phyloP scores from a whole-genome alignment of 306 rosid genomes.

The Calophaca sinica region DNA sequence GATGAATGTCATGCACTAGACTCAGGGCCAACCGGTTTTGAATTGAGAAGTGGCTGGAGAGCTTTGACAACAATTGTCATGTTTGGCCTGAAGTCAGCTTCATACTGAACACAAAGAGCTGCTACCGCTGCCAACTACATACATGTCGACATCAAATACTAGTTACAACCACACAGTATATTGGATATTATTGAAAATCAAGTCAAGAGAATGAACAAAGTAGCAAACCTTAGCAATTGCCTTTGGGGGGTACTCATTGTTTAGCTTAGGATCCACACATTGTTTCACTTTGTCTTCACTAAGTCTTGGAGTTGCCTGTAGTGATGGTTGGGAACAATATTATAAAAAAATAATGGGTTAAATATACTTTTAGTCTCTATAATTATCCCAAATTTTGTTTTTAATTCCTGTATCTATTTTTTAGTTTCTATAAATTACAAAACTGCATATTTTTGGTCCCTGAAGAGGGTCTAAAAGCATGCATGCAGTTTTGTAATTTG shows the following conservation, averaged over 20 bases:
- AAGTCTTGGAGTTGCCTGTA: constrained; percentile 93
- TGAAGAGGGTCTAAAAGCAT: no score
- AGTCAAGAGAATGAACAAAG: background rate
- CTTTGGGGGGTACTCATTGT: constrained; percentile 87
- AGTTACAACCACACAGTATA: background rate
- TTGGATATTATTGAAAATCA: background rate
- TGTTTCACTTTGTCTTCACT: constrained; percentile 98
- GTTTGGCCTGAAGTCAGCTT: constrained; percentile 91
- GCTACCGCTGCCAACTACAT: constrained; percentile 93
- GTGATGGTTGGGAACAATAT: constrained; percentile 27
- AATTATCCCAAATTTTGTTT: no score
- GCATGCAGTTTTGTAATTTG: no score
- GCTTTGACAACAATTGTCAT: constrained; percentile 96
- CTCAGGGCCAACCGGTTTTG: constrained; percentile 72
- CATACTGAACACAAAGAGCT: constrained; percentile 95
- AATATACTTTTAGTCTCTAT: no score
- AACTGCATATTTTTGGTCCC: no score
- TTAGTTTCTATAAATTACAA: no score
- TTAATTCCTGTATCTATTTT: no score
- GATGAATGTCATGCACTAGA: constrained; percentile 44
- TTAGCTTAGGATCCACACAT: constrained; percentile 92
- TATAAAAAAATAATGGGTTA: background rate
- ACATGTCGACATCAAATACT: constrained; percentile 29
- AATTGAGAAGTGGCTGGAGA: constrained; percentile 82
- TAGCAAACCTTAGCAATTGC: constrained; percentile 87